Base-by-base conservation (phyloP, 78 protist genomes). In the Dictyostelium intermedium region DNA sequence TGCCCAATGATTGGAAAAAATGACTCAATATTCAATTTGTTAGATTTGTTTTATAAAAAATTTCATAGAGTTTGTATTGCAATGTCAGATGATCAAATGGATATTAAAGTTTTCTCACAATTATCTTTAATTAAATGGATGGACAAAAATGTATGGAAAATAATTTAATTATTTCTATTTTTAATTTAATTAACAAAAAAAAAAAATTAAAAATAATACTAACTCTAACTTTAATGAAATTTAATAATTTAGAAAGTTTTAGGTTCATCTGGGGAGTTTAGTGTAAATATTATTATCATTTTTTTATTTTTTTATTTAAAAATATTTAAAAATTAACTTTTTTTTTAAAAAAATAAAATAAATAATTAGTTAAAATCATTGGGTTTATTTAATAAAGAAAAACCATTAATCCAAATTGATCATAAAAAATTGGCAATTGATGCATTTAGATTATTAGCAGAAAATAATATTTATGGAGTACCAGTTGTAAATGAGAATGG, bases 41-140 rank as follows among this genome's bases (percentile, higher is more conserved):
- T 87, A 41, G 73, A 87, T 25, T 61, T 56, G 6, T 87, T 87
- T 50, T 20, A 87, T 43, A 50, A 78, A 23, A 74, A 74, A 5
- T 56, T 78, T 16, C 93, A 87, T 43, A 76, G 93, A 66, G 74
- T 87, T 25, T 87, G 93, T 63, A 82, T 87, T 56, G 63, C 93
- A 23, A 56, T 61, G 39, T 43, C 61, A 25, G 73, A 60, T 39
- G 76, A 56, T 14, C 82, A 80, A 78, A 87, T 39, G 45, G 85
- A 87, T 63, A 87, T 87, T 63, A 37, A 61, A 32, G 76, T 87
- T 43, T 37, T 78, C 13, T 87, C 93, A 35, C 79, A 87, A 63
- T 56, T 87, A 41, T 61, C 84, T 23, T 35, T 87, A 27, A 50
- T 87, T 10, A 87, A 87, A 61, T 87, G 93, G 93, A 56, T 87